Percentiles rank a stretch among this genome's conserved stretches.
These are phyloP conservation scores for Coriaria nepalensis DNA, from an alignment of 306 rosid species.

Conservation along the genomic window DNA sequence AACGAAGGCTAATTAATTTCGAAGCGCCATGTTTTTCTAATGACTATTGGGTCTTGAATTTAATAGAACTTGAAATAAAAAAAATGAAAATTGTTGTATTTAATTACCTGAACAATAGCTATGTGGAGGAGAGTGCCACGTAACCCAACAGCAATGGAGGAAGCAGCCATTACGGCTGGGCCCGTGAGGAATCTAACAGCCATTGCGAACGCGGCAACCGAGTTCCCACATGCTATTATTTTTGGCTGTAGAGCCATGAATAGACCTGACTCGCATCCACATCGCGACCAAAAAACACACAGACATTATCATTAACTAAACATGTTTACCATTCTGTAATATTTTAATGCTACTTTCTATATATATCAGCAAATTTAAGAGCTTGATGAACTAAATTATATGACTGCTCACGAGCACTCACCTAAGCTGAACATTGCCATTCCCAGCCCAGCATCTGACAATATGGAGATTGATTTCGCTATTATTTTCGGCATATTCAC, in stretches of 20 bases:
- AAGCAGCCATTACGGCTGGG: conserved; percentile 94
- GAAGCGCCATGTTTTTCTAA: background rate
- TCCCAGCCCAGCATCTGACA: conserved; percentile 97
- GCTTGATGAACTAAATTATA: conserved; percentile 2
- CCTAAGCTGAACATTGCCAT: conserved; percentile 99
- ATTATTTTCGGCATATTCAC: conserved; percentile 79
- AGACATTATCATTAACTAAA: no score
- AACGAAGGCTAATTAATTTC: no score
- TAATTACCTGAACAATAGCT: conserved; percentile 87
- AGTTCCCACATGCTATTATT: conserved; percentile 95
- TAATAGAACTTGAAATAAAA: background rate
- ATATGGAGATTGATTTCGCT: conserved; percentile 72
- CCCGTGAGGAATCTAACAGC: conserved; percentile 90
- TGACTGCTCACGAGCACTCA: conserved; percentile 21
- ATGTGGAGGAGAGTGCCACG: conserved; percentile 85
- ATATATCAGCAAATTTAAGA: background rate
- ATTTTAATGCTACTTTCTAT: background rate
- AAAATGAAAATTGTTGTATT: background rate
- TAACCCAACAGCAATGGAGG: conserved; percentile 84
- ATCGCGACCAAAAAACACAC: no score
- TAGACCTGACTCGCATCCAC: conserved; percentile 30
- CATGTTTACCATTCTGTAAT: background rate
- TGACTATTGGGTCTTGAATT: no score
- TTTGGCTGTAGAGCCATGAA: conserved; percentile 99
- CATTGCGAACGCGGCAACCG: conserved; percentile 85